Evolutionary conservation across 768 basidiomycete genomes (phyloP), one percentile per base, ranked within the genome.

Genomic region (Chiua virens): DNA sequence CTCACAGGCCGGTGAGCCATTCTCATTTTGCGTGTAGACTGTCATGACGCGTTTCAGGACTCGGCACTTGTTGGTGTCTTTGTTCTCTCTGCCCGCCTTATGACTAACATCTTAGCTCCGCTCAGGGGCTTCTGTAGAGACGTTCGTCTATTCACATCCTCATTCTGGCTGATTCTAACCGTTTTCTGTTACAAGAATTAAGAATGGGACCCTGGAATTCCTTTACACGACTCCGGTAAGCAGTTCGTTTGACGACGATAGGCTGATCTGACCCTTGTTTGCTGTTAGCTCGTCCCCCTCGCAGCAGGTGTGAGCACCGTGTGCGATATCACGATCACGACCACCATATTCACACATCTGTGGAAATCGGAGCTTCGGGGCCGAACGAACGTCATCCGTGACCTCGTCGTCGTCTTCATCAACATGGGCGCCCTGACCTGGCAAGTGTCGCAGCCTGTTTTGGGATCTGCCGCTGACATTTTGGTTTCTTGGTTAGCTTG

Each of bases 391-490:
- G 7, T 49, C 23, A 3, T 58, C 13, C 56, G 52, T 9, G 52
- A 49, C 11, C 22, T 59, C 2, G 56, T 51, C 0, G n/a, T 59
- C 5, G 44, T 59, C 3, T 59, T 58, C 9, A 21, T 59, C 32
- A 50, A 58, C 18, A 58, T 58, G 58, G 56, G 56, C 10, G 49
- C 47, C 3, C 7, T 58, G 30, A 59, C 58, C 15, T 59, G 58
- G 58, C 51, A 40, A 7, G 49, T 36, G 1, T 27, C 38, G 14
- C 2, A 2, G 34, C 20, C n/a, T 2, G 18, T 10, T 4, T 21
- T 21, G 18, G 22, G 15, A n/a, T n/a, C 3, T 8, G 14, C 17
- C 23, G 45, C 28, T 50, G 22, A 28, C 14, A 0, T 4, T 4
- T 4, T 27, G 5, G 5, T 42, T 17, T 18, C 2, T n/a, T n/a